Base-by-base conservation (phyloP, 345 rosid genomes). In the Hibiscus trionum region DNA sequence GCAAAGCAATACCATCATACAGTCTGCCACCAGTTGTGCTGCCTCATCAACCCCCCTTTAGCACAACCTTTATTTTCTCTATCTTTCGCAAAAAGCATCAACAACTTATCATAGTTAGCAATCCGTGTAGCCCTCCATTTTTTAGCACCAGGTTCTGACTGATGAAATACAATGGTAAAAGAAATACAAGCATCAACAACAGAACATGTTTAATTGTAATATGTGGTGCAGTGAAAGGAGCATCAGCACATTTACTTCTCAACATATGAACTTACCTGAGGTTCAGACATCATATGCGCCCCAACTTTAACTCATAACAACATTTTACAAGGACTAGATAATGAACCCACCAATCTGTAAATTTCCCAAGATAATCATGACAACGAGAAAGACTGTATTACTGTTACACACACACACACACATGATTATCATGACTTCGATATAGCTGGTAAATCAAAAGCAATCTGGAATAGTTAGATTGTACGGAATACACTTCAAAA, bases 271-370 rank as follows among this genome's bases (percentile, higher is more conserved):
- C 86, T 84, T 85, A 84, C 88, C 89, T 87, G 86, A 82, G 77
- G 80, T 84, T 85, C 86, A 86, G 91, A 78, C 86, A 87, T 85
- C 91, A 87, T 88, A 87, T 81, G 7, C 84, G 88, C 89, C 60
- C 82, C 39, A 66, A 70, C 86, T 15, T 61, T 61, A 35, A 58
- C 27, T 21, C 29, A 9, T 56, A 21, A 56, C 62, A 59, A 56
- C 62, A 59, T 24, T 11, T 59, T 27, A 33, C 21, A 61, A 31
- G 4, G 7, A 61, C 14, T 31, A 6, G 7, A 37, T 16, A 29
- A 61, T 31, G 15, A 29, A 37, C 35, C 64, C 66, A 61, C 44
- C 66, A 8, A 31, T 11, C 16, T 2, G 10, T 33, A 16, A 16
- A 53, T 6, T 16, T 3, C 24, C 44, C 44, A 3, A 31, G 33